Evolutionary conservation across 2,329 filamentous ascomycete species (phyloP).

Genomic region (Paecilomyces fulvus): DNA sequence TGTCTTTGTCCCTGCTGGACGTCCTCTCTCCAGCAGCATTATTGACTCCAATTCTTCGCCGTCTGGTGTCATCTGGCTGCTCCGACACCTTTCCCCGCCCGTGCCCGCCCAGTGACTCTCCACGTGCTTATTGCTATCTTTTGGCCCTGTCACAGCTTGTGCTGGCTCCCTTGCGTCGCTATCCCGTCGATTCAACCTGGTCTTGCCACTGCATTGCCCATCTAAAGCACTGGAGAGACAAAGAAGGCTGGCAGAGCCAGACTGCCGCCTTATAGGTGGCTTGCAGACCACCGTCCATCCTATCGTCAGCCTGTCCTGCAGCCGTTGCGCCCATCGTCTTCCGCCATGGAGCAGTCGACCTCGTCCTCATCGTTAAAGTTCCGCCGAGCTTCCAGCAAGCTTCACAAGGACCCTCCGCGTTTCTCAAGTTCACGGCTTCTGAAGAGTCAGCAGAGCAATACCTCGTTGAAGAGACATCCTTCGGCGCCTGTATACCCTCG

Average conservation of each 20-base stretch:
- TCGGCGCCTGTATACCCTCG: conserved; percentile 39
- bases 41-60: not conserved
- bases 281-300: not conserved
- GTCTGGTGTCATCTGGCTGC: not conserved
- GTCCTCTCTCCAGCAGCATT: not conserved
- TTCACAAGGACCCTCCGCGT: conserved; percentile 38
- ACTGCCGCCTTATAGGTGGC: not conserved
- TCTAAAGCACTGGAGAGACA: not conserved
- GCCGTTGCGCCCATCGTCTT: conserved; percentile 9
- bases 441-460: conserved; percentile 35
- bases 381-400: conserved; percentile 33
- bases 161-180: not conserved
- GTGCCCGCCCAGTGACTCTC: not conserved
- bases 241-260: not conserved
- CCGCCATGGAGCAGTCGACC: conserved; percentile 28
- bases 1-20: not conserved
- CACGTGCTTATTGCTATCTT: not conserved
- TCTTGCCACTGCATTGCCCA: not conserved
- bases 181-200: not conserved
- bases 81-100: not conserved
- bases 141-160: not conserved
- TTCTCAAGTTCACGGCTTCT: conserved; percentile 31
- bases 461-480: conserved; percentile 38
- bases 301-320: not conserved
- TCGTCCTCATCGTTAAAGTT: conserved; percentile 33